phyloP scores from a whole-genome alignment of 371 early-diverging fungal genomes.

The Mortierella sp. region DNA sequence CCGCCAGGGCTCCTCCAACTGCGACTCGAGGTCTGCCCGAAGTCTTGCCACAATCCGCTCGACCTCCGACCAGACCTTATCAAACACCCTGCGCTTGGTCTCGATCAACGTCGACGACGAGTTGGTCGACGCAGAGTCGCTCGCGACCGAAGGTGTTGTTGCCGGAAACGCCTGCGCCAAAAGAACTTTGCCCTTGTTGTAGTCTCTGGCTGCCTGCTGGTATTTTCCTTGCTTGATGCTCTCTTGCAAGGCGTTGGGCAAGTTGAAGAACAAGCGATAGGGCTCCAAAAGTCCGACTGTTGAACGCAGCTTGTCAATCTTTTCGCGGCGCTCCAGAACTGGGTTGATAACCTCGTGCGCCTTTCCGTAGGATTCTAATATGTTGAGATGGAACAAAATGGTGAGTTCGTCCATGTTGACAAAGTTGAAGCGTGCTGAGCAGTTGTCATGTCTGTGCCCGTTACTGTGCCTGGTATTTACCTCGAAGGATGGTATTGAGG shows the following conservation, averaged over 20 bases:
- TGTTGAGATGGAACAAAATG: neutral
- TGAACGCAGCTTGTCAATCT: conserved; percentile 91
- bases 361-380: conserved; percentile 71
- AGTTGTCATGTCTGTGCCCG: neutral
- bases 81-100: conserved; percentile 88
- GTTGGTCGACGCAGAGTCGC: conserved; percentile 36
- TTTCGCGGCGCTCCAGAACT: conserved; percentile 85
- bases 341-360: conserved; percentile 91
- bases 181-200: conserved; percentile 90
- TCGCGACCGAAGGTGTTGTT: conserved; percentile 20
- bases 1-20: conserved; percentile 83
- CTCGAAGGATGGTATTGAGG: conserved; percentile 69
- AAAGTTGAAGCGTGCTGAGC: too few species aligned
- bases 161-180: conserved; percentile 54
- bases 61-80: conserved; percentile 95
- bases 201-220: conserved; percentile 94
- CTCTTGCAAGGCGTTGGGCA: conserved; percentile 89
- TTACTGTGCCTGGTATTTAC: conserved; percentile 60
- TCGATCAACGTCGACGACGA: conserved; percentile 59
- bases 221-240: conserved; percentile 87
- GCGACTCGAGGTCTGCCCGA: conserved; percentile 77
- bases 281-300: conserved; percentile 91
- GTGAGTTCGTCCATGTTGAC: neutral
- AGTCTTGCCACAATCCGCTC: conserved; percentile 84
- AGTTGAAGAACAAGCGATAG: conserved; percentile 95